Conservation (phyloP, 495 filamentous ascomycete species). For the Neurospora cerealis region DNA sequence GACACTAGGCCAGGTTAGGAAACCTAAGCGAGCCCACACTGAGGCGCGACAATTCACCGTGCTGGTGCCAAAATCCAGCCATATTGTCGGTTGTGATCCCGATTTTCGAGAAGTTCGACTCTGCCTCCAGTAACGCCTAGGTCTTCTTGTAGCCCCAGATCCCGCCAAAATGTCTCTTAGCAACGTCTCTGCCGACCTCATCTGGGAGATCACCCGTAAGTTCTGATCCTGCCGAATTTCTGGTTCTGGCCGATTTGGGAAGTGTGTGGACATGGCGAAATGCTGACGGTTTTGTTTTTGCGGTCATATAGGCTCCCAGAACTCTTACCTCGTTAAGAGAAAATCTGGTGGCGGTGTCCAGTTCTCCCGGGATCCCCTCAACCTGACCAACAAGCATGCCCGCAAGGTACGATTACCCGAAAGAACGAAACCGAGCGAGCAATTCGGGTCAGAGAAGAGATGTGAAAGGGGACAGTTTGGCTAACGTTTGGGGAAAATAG, state of each 20-base stretch:
- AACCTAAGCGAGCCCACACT: slow-evolving; percentile 38
- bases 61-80: slow-evolving; percentile 19
- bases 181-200: slow-evolving; percentile 72
- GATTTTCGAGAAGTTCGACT: slow-evolving; percentile 20
- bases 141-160: slow-evolving; percentile 19
- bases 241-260: background rate
- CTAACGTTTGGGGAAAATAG: slow-evolving; percentile 37
- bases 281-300: slow-evolving; percentile 2
- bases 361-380: slow-evolving; percentile 90
- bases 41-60: slow-evolving; percentile 15
- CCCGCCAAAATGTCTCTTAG: slow-evolving; percentile 37
- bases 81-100: background rate
- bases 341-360: slow-evolving; percentile 61
- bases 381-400: slow-evolving; percentile 78
- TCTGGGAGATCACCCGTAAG: slow-evolving; percentile 88
- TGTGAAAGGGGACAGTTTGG: slow-evolving; percentile 1
- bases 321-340: slow-evolving; percentile 84
- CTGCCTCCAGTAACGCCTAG: slow-evolving; percentile 11
- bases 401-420: slow-evolving; percentile 60
- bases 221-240: slow-evolving; percentile 9
- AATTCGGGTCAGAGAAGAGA: background rate
- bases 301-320: slow-evolving; percentile 53
- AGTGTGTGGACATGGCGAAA: background rate
- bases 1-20: slow-evolving; percentile 21
- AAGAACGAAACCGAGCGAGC: background rate